Evolutionary conservation across 352 stramenopile genomes (phyloP), one percentile per base, ranked within the genome.

Genomic region (Thraustochytrium sp.): DNA sequence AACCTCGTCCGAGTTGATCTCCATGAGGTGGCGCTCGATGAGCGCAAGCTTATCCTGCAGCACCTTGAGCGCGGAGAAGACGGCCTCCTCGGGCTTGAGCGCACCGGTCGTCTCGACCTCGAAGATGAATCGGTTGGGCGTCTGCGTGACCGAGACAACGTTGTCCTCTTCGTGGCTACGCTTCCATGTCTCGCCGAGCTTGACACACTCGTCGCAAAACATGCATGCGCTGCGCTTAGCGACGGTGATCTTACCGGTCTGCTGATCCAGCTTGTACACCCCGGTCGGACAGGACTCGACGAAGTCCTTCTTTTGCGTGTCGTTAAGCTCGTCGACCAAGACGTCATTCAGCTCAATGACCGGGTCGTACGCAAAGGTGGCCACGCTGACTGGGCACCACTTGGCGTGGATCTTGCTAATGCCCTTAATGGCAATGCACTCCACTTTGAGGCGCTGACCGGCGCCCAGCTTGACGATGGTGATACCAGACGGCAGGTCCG

Each of bases 371-470:
- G 93, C 94, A 86, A 96, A 98, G 46, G 94, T 98, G 18, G 94
- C 95, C 4, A 98, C 94, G 0, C 93, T 93, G 51, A 98, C 95
- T 2, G 96, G 95, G 48, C 90, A 97, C 95, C 95, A 99, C 90
- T 98, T 98, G 83, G 95, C 94, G 86, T 99, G 96, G 87, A 98
- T 95, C 88, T 98, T 99, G 86, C 91, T 92, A 49, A 97, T 97
- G 8, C 96, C 95, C 91, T 96, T 91, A 75, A 97, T 95, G 62
- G 95, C 96, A 75, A 98, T 96, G 9, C 94, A 94, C 62, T 96
- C 96, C 44, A 98, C 90, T 85, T 96, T 96, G 38, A 99, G 88
- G 77, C 91, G 88, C 89, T 99, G 96, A 34, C 95, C 95, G 3
- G 92, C 92, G 9, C 94, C 94, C 62, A 99, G 91, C 89, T 98